A percentile compares a stretch with the other conserved stretches of the same genome.
These are phyloP conservation scores for Auriscalpium orientale DNA, from an alignment of 768 basidiomycete genomes.

Conservation along the genomic window DNA sequence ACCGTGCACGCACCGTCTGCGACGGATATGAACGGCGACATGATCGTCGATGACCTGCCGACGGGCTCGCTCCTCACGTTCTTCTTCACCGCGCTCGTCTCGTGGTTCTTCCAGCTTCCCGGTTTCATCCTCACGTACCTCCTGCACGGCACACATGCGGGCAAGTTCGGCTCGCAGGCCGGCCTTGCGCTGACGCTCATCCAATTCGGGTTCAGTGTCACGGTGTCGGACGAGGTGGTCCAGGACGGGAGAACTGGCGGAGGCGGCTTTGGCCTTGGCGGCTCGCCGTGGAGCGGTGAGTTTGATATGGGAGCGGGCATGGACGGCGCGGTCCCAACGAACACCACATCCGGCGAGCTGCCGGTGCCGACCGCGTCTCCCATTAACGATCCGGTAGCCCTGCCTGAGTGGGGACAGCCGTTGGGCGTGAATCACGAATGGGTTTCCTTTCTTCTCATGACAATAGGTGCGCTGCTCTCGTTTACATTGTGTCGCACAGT, in stretches of 20 bases:
- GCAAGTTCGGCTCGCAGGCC: slow-evolving; percentile 87
- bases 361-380: neutral
- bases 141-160: slow-evolving; percentile 86
- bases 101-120: slow-evolving; percentile 95
- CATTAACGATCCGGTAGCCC: neutral
- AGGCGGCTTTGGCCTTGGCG: slow-evolving; percentile 5
- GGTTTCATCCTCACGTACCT: slow-evolving; percentile 91
- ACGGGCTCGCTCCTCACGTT: slow-evolving; percentile 74
- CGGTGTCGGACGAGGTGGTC: slow-evolving; percentile 22
- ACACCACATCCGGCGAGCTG: neutral
- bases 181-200: slow-evolving; percentile 95
- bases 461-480: slow-evolving; percentile 44
- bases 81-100: slow-evolving; percentile 71
- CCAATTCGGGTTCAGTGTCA: slow-evolving; percentile 81
- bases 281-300: neutral
- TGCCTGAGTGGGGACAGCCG: slow-evolving; percentile 11
- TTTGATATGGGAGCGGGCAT: slow-evolving; percentile 2
- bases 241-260: slow-evolving; percentile 10
- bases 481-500: neutral
- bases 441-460: slow-evolving; percentile 90
- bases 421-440: slow-evolving; percentile 63
- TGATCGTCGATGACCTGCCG: slow-evolving; percentile 90
- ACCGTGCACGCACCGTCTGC: slow-evolving; percentile 76
- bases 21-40: slow-evolving; percentile 43
- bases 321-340: neutral